phyloP scores from a whole-genome alignment of 2,329 filamentous ascomycete genomes.

The Diaporthe ampelina region DNA sequence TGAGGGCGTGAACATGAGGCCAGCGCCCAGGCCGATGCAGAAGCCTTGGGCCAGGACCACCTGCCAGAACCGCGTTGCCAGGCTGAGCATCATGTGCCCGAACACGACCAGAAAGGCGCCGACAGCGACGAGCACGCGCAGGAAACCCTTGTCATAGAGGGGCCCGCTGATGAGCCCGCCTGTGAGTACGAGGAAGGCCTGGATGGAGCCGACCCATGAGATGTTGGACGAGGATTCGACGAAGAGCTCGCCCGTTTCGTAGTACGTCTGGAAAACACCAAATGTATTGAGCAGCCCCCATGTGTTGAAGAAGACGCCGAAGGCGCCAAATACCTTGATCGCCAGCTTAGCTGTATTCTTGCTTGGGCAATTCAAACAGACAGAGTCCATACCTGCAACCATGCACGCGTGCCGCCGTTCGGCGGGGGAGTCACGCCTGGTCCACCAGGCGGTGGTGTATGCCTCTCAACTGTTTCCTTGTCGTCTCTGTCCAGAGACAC shows the following conservation, averaged over 20 bases:
- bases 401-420: constrained; percentile 60
- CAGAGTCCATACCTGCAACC: constrained; percentile 61
- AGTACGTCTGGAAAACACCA: constrained; percentile 70
- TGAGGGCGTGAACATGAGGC: constrained; percentile 56
- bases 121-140: constrained; percentile 54
- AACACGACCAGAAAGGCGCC: constrained; percentile 60
- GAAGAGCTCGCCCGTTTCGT: constrained; percentile 56
- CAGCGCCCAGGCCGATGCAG: constrained; percentile 60
- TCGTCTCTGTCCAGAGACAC: background rate
- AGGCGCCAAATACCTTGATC: constrained; percentile 57
- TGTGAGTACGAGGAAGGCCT: constrained; percentile 60
- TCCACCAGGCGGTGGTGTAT: no score
- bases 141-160: constrained; percentile 62
- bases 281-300: constrained; percentile 63
- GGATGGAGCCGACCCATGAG: constrained; percentile 62
- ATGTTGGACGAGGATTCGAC: constrained; percentile 51
- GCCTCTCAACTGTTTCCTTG: background rate
- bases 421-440: constrained; percentile 41
- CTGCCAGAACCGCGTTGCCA: constrained; percentile 59
- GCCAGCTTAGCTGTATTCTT: no score
- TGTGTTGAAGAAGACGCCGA: constrained; percentile 69
- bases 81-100: constrained; percentile 59
- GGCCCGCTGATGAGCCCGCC: constrained; percentile 59
- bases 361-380: no score
- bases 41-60: constrained; percentile 60